Evolutionary conservation across 306 rosid species (phyloP), one percentile per base, ranked within the genome.

Genomic region (Acacia acuminata): DNA sequence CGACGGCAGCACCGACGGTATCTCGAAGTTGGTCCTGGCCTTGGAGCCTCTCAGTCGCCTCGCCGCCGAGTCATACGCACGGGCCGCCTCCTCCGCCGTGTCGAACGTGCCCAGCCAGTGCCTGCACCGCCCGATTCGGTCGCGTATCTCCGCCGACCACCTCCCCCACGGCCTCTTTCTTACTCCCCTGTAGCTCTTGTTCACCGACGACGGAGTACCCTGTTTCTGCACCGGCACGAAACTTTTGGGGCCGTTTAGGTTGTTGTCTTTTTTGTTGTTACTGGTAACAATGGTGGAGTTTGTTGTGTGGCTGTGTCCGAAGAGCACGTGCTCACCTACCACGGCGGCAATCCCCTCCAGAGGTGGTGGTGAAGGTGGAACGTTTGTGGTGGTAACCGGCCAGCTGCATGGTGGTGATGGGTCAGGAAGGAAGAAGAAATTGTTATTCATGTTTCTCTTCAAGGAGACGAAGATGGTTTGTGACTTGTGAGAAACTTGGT

Each of bases 141-240:
- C 94, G 2, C 94, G 84, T 48, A 91, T 91, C 89, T 91, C 94
- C 27, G 94, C 94, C 20, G 94, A 91, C 90, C 92, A 91, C 73
- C 94, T 82, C 17, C 94, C 94, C 94, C 94, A 91, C 12, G 94
- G 94, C 78, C 94, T 77, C 87, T 91, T 89, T 73, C 94, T 88
- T 55, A 91, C 94, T 51, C 94, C 94, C 67, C 94, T 83, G 74
- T 91, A 91, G 81, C 65, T 86, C 85, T 63, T 87, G 78, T 80
- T 82, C 82, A 70, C 88, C 42, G 88, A 25, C 30, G 69, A 38
- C 65, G 7, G 77, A 5, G 51, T 81, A 6, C 71, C 85, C 2
- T 1, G 3, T 5, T 2, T 19, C 1, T 6, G 66, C 42, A 45
- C 70, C 34, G 66, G 25, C 70, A 7, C 30, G 42, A 64, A 5